Conservation (phyloP, 495 filamentous ascomycete species). For the Penicillium roqueforti region DNA sequence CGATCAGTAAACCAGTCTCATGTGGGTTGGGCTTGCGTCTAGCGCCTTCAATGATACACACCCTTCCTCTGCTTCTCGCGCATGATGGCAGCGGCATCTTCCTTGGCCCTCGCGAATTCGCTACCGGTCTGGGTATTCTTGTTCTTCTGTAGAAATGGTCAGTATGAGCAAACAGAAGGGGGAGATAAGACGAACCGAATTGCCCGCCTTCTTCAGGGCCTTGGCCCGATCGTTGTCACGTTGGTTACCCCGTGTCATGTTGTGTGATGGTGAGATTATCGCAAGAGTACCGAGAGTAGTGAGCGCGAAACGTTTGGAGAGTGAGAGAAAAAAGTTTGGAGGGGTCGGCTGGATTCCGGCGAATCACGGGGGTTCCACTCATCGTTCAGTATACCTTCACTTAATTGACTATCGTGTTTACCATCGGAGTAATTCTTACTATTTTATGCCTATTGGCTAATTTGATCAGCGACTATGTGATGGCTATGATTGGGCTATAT, state of each 20-base stretch:
- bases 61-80: constrained; percentile 82
- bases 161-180: not conserved
- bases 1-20: not conserved
- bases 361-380: constrained; percentile 1
- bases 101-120: constrained; percentile 69
- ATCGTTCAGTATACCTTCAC: not conserved
- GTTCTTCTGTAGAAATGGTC: constrained; percentile 52
- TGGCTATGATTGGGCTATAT: constrained; percentile 16
- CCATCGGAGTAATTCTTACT: not conserved
- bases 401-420: not conserved
- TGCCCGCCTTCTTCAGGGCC: constrained; percentile 61
- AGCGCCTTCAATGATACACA: constrained; percentile 33
- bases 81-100: constrained; percentile 78
- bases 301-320: not conserved
- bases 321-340: constrained; percentile 4
- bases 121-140: constrained; percentile 57
- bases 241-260: constrained; percentile 91
- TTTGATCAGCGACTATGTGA: constrained; percentile 8
- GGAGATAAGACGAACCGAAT: constrained; percentile 29
- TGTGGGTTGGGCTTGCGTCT: not conserved
- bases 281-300: not conserved
- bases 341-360: constrained; percentile 6
- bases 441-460: not conserved
- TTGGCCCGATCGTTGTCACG: constrained; percentile 84
- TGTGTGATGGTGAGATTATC: constrained; percentile 19